phyloP scores from a whole-genome alignment of 2,329 filamentous ascomycete genomes.

The Hypoxylon sp. region DNA sequence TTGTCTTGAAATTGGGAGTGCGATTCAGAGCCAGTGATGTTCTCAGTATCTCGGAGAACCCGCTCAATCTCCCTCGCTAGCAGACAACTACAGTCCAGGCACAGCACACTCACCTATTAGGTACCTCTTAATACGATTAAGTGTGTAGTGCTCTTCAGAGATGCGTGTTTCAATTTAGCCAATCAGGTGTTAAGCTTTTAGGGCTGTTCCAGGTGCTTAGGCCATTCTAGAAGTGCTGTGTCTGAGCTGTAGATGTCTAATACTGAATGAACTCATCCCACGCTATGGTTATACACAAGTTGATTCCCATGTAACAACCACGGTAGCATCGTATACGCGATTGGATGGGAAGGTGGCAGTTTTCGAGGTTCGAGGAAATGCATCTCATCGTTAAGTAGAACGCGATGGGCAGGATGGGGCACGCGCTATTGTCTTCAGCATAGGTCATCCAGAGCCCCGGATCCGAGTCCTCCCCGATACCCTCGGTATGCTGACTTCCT shows the following conservation, averaged over 20 bases:
- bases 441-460: slow-evolving; percentile 9
- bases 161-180: no score
- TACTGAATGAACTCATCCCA: background rate
- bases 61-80: no score
- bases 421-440: slow-evolving; percentile 1
- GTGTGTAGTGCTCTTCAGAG: no score
- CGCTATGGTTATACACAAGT: background rate
- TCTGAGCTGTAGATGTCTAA: background rate
- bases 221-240: no score
- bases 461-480: slow-evolving; percentile 2
- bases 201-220: no score
- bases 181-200: no score
- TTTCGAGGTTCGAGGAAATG: background rate
- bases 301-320: background rate
- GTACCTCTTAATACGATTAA: no score
- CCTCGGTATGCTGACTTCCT: slow-evolving; percentile 20
- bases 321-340: background rate
- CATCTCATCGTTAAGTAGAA: slow-evolving; percentile 7
- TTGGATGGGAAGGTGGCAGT: background rate
- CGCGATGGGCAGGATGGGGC: background rate
- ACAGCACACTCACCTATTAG: no score
- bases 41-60: no score
- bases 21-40: background rate
- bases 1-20: background rate
- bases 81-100: no score